Evolutionary conservation across 345 rosid species (phyloP).

Genomic region (Chamaenerion angustifolium): DNA sequence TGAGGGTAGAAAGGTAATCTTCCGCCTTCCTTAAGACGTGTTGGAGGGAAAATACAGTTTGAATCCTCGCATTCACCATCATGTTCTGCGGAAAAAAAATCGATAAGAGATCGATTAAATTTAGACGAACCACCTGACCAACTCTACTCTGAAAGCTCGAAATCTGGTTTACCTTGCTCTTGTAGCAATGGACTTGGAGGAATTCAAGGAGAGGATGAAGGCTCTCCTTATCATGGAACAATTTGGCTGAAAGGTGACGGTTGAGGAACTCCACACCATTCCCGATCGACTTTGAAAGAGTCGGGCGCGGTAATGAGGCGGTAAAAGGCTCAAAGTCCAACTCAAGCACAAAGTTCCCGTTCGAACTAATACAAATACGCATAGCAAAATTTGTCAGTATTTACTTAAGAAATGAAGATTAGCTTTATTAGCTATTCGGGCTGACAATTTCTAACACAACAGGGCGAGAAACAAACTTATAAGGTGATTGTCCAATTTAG

Average conservation of each 20-base stretch:
- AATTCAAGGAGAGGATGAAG: slow-evolving; percentile 38
- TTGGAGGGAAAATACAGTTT: slow-evolving; percentile 53
- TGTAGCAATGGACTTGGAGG: slow-evolving; percentile 34
- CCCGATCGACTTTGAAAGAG: slow-evolving; percentile 75
- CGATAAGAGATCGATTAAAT: too few species aligned
- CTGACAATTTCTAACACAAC: too few species aligned
- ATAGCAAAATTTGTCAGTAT: too few species aligned
- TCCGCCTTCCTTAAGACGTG: slow-evolving; percentile 78
- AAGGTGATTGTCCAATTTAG: too few species aligned
- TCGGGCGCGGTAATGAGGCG: slow-evolving; percentile 82
- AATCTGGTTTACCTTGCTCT: slow-evolving; percentile 25
- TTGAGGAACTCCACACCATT: slow-evolving; percentile 96
- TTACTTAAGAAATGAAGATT: too few species aligned
- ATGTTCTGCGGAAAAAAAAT: slow-evolving; percentile 30
- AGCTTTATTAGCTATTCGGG: too few species aligned
- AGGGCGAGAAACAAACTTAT: too few species aligned
- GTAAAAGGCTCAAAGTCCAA: slow-evolving; percentile 92
- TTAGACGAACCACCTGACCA: too few species aligned
- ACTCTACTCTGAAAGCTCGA: too few species aligned
- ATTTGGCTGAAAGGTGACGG: slow-evolving; percentile 61
- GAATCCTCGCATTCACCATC: slow-evolving; percentile 78
- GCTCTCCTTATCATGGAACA: slow-evolving; percentile 48
- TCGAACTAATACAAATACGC: slow-evolving; percentile 26
- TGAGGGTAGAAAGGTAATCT: slow-evolving; percentile 46
- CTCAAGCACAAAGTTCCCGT: slow-evolving; percentile 77